phyloP scores from a whole-genome alignment of 1,284 basidiomycete species.

The Trichosporon asahii region DNA sequence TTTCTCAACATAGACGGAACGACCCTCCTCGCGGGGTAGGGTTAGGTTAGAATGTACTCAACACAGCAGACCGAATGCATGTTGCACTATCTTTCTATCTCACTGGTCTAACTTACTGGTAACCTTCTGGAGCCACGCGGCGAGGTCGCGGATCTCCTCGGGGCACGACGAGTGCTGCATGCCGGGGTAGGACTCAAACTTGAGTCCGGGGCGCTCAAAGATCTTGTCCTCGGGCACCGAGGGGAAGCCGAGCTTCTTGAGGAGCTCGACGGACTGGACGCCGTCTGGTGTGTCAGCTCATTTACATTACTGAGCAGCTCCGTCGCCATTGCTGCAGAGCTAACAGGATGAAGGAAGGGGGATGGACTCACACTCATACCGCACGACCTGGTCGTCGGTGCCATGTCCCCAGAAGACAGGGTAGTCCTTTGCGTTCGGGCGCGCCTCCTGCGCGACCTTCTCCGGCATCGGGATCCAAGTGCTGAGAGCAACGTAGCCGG shows the following conservation, averaged over 20 bases:
- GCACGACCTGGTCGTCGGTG: conserved; percentile 69
- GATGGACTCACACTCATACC: conserved; percentile 50
- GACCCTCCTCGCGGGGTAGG: neutral
- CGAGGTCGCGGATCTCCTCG: conserved; percentile 64
- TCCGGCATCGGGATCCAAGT: conserved; percentile 69
- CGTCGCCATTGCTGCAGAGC: too few species aligned
- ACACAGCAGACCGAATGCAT: neutral
- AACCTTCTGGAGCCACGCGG: conserved; percentile 38
- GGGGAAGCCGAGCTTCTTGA: conserved; percentile 59
- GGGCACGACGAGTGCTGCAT: conserved; percentile 63
- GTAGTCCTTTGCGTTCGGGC: conserved; percentile 53
- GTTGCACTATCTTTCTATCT: neutral
- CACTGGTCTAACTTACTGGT: too few species aligned
- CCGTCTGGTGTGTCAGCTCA: conserved; percentile 46
- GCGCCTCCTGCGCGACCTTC: conserved; percentile 58
- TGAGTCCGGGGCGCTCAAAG: conserved; percentile 52
- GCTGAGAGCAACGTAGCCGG: conserved; percentile 68
- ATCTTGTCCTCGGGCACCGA: conserved; percentile 32
- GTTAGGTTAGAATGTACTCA: conserved; percentile 12
- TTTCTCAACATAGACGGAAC: neutral
- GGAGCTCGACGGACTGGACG: conserved; percentile 57
- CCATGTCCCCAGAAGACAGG: conserved; percentile 89
- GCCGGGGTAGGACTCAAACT: conserved; percentile 47
- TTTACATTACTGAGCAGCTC: too few species aligned
- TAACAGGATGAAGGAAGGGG: too few species aligned